A percentile compares a stretch with the other conserved stretches of the same genome.
phyloP scores from a whole-genome alignment of 441 rosid species.

The Adansonia gregorii region DNA sequence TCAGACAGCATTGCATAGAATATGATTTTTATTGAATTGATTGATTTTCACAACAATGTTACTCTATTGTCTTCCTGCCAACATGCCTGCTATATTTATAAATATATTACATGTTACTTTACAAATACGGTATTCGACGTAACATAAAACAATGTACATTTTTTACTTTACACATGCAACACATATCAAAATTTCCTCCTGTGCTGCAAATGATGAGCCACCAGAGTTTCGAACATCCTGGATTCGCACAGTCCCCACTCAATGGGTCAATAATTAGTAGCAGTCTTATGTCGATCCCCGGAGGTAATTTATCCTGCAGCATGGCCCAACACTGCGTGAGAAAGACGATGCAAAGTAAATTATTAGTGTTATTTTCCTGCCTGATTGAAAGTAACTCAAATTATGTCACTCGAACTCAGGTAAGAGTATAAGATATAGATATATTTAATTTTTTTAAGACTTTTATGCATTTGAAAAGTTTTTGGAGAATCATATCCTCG shows the following conservation, averaged over 20 bases:
- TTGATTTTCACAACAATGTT: background rate
- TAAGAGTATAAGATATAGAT: too few species aligned
- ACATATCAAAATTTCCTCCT: slow-evolving; percentile 8
- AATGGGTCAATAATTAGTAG: too few species aligned
- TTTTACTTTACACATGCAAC: slow-evolving; percentile 13
- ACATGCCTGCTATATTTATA: slow-evolving; percentile 29
- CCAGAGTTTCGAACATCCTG: slow-evolving; percentile 1
- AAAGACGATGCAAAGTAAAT: background rate
- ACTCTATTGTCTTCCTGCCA: slow-evolving; percentile 14
- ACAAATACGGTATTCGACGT: slow-evolving; percentile 27
- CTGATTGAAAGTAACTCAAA: background rate
- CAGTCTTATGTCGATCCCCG: background rate
- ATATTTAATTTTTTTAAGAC: too few species aligned
- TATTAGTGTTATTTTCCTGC: background rate
- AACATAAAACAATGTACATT: slow-evolving; percentile 8
- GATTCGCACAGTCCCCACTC: slow-evolving; percentile 27
- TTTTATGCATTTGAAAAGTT: too few species aligned
- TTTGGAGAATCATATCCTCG: too few species aligned
- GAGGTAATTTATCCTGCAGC: slow-evolving; percentile 33
- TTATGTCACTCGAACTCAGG: too few species aligned
- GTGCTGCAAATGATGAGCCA: slow-evolving; percentile 1
- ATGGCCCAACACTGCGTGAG: background rate
- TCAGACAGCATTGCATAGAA: background rate
- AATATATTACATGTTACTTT: slow-evolving; percentile 28
- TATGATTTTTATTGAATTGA: background rate